phyloP scores from a whole-genome alignment of 2,329 filamentous ascomycete genomes.

The Hirsutella rhossiliensis region DNA sequence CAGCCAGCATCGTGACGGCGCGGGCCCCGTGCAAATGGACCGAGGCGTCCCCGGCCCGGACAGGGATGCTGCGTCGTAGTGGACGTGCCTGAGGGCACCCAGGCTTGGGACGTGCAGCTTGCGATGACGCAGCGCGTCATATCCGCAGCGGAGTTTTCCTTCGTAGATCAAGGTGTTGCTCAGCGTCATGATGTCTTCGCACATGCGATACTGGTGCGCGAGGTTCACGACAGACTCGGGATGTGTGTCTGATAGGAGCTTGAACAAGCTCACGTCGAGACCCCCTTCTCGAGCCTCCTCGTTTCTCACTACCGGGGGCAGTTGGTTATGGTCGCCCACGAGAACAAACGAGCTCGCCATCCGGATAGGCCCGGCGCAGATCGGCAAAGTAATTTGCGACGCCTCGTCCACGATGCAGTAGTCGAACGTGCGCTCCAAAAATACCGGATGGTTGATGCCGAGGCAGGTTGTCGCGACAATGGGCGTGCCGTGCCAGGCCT shows the following conservation, averaged over 20 bases:
- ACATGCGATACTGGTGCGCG: conserved; percentile 97
- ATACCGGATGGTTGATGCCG: conserved; percentile 79
- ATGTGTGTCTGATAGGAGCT: conserved; percentile 79
- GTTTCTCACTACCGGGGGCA: conserved; percentile 89
- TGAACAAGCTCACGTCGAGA: conserved; percentile 87
- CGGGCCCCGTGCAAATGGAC: conserved; percentile 43
- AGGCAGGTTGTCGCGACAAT: conserved; percentile 94
- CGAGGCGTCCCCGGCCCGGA: conserved; percentile 25
- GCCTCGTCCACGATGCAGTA: conserved; percentile 98
- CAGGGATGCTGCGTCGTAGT: conserved; percentile 40
- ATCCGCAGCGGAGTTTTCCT: conserved; percentile 85
- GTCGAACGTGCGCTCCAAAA: conserved; percentile 82
- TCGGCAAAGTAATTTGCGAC: conserved; percentile 91
- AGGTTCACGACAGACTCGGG: conserved; percentile 81
- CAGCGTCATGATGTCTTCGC: conserved; percentile 87
- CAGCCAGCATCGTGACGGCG: conserved; percentile 58
- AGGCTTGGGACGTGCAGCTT: conserved; percentile 59
- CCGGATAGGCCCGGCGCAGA: conserved; percentile 86
- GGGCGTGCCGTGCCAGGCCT: conserved; percentile 72
- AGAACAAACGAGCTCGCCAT: conserved; percentile 89
- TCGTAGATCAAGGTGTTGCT: conserved; percentile 89
- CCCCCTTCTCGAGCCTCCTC: conserved; percentile 77
- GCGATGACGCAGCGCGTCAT: conserved; percentile 56
- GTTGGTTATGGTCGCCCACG: conserved; percentile 91
- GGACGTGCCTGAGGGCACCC: conserved; percentile 43